Evolutionary conservation across 2,329 filamentous ascomycete species (phyloP), one percentile per base, ranked within the genome.

Genomic region (Pezicula radicicola): DNA sequence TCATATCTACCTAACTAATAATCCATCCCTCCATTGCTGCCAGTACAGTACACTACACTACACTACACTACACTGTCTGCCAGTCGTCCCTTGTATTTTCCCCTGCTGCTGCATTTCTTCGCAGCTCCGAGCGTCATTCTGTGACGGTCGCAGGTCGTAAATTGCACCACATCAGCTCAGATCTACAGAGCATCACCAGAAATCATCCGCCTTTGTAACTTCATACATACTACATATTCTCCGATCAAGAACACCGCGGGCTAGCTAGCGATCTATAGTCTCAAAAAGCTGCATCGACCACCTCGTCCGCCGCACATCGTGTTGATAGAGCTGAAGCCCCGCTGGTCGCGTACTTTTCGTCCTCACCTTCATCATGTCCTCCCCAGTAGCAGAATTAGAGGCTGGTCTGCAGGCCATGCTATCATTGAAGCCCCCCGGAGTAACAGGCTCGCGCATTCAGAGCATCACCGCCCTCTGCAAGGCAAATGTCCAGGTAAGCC

Each of bases 371-470:
- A 75, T 63, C 71, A 90, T 91, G 85, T 85, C 87, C 71, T 88
- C 90, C 69, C 84, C 89, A 73, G 88, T 96, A 82, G 85, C 89
- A 76, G 92, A 97, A 71, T 78, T 99, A 74, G 93, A 96, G 74
- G 80, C 85, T 66, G 87, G 89, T 72, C 83, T 99, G 68, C 90
- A 94, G 77, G 92, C 89, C 67, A 92, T 99, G 85, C 87, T 93
- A 66, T 80, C 81, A 61, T 79, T 97, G 67, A 97, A 96, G 74
- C 87, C 94, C 42, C 94, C 94, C 49, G 94, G 94, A 68, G 91
- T 97, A 53, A 96, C 92, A 57, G 92, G 91, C 63, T 91, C 90
- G 61, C 93, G 94, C 74, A 96, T 99, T 72, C 83, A 83, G 63
- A 84, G 85, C 68, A 84, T 99, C 72, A 97, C 93, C 18, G 78